Evolutionary conservation across 2,329 filamentous ascomycete species (phyloP), one percentile per base, ranked within the genome.

Genomic region (Verticillium longisporum): DNA sequence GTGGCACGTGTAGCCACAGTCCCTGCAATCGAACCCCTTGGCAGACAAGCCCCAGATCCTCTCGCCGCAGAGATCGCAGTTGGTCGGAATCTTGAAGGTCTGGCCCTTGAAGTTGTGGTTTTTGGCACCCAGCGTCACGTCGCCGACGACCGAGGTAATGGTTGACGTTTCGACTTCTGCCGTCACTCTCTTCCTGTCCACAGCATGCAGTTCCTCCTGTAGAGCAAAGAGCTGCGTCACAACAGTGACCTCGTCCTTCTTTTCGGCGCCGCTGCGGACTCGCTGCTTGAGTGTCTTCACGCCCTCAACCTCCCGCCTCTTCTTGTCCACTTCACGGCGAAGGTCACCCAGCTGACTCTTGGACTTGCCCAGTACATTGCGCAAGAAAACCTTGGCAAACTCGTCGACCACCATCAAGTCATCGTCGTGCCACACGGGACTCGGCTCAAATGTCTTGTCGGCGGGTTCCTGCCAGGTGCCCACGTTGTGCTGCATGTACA

Each of bases 61-160:
- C 72, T 99, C 95, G 18, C 93, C 93, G 68, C 95, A 99, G 13
- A 97, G 83, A 74, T 99, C 95, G 77, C 95, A 99, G 73, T 98
- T 98, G 4, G 95, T 99, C 0, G 96, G 96, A 63, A 99, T 97
- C 74, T 98, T 98, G 82, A 98, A 99, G 0, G 95, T 98, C 71
- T 98, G 92, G n/a, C 91, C 88, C 76, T 96, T 97, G 83, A 99
- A 99, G 70, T 96, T 95, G 79, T 99, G 95, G 70, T 93, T 97
- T 73, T 92, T 92, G 11, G 93, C 93, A 18, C 94, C 94, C 21
- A 97, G 80, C 1, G 93, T 97, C 60, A 99, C 84, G 72, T 99
- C 95, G 38, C 95, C 95, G 2, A 97, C 94, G 0, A 88, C 90
- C 10, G 88, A 81, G n/a, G 92, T 94, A 70, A 99, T 96, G 2